Conservation (phyloP, 441 rosid genomes). For the Hura crepitans region DNA sequence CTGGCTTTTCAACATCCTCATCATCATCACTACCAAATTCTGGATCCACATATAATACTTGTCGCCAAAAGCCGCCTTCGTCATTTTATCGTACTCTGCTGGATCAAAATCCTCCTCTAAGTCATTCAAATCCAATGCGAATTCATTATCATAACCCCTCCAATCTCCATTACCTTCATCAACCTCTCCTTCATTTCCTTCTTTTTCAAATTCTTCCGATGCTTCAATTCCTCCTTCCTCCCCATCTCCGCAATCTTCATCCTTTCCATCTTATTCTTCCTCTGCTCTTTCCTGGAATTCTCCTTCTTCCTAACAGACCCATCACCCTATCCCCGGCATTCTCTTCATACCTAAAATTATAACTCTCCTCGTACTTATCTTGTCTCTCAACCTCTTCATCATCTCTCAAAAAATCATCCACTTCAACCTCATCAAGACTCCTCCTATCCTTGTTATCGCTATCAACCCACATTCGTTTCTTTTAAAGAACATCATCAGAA, state of each 20-base stretch:
- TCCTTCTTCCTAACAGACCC: constrained; percentile 82
- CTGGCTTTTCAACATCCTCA: constrained; percentile 53
- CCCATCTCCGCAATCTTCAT: constrained; percentile 54
- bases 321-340: constrained; percentile 53
- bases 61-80: constrained; percentile 56
- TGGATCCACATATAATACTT: constrained; percentile 51
- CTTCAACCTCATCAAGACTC: constrained; percentile 33
- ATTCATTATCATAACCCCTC: constrained; percentile 49
- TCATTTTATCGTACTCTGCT: constrained; percentile 64
- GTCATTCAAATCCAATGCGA: constrained; percentile 36
- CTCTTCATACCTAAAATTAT: constrained; percentile 60
- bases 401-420: constrained; percentile 51
- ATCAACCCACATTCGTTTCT: constrained; percentile 70
- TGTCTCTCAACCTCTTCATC: constrained; percentile 56
- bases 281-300: constrained; percentile 55
- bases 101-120: constrained; percentile 80
- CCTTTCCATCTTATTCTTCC: constrained; percentile 69
- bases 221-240: constrained; percentile 76
- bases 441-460: constrained; percentile 33
- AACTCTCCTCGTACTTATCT: constrained; percentile 52
- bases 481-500: constrained; percentile 57
- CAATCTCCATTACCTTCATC: constrained; percentile 56
- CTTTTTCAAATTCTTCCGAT: constrained; percentile 80
- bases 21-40: constrained; percentile 41
- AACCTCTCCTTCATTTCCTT: constrained; percentile 73